These are phyloP conservation scores for Camellia granthamiana DNA, from an alignment of 148 eudicot species.

Conservation along the genomic window DNA sequence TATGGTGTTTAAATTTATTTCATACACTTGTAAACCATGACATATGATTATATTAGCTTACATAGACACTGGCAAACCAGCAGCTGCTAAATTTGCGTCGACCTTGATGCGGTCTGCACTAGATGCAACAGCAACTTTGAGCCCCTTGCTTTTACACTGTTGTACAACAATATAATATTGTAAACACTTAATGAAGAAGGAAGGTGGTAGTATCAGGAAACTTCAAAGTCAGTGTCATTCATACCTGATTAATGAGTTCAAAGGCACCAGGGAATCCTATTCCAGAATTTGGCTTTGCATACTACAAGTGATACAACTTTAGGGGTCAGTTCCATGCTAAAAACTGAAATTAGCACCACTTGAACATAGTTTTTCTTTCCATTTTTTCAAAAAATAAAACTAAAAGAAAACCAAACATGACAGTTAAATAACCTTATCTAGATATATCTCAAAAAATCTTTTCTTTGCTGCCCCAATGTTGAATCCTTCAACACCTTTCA, in stretches of 20 bases:
- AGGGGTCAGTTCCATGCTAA: conserved; percentile 2
- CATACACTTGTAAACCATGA: neutral
- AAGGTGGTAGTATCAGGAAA: conserved; percentile 1
- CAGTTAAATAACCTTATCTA: conserved; percentile 65
- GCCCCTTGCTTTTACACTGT: conserved; percentile 91
- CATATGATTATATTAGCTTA: conserved; percentile 31
- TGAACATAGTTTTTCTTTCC: neutral
- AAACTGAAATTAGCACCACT: conserved; percentile 8
- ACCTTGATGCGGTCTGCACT: conserved; percentile 98
- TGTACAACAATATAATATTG: conserved; percentile 20
- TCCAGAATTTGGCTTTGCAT: conserved; percentile 91
- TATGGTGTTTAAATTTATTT: neutral
- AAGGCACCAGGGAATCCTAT: conserved; percentile 96
- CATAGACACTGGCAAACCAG: conserved; percentile 79
- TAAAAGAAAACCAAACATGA: conserved; percentile 6
- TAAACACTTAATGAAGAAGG: conserved; percentile 5
- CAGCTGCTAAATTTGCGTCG: conserved; percentile 92
- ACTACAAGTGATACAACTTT: conserved; percentile 33
- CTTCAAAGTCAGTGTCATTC: neutral
- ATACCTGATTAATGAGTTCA: conserved; percentile 81
- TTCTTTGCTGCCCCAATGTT: conserved; percentile 81
- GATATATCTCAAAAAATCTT: conserved; percentile 91
- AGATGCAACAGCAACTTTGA: conserved; percentile 98
- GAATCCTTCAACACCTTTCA: conserved; percentile 73
- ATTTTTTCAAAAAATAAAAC: neutral